Percentiles rank a stretch among this genome's conserved stretches.
These are phyloP conservation scores for Aspergillus proliferans DNA, from an alignment of 2,329 filamentous ascomycete species.

Conservation along the genomic window DNA sequence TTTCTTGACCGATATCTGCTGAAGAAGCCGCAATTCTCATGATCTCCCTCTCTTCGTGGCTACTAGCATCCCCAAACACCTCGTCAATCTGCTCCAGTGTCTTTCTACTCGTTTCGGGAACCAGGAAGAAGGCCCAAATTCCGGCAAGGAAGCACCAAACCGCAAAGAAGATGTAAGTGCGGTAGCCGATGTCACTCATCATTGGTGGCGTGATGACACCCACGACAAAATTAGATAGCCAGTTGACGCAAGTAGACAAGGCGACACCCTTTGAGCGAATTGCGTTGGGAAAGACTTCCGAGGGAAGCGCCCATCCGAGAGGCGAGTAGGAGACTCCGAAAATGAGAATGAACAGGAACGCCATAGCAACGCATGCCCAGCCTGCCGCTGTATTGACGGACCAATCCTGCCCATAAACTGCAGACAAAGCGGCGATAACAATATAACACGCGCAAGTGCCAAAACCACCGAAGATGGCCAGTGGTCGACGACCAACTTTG, in stretches of 20 bases:
- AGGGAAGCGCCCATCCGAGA: slow-evolving; percentile 31
- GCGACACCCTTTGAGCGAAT: slow-evolving; percentile 34
- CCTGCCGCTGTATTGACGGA: slow-evolving; percentile 14
- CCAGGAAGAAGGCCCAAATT: slow-evolving; percentile 10
- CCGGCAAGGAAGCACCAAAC: slow-evolving; percentile 42
- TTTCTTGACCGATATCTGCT: too few relatives aligned
- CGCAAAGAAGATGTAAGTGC: slow-evolving; percentile 52
- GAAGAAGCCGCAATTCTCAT: too few relatives aligned
- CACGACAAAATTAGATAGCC: slow-evolving; percentile 37
- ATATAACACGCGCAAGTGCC: slow-evolving; percentile 23
- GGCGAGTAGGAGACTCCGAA: slow-evolving; percentile 26
- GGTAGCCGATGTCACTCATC: slow-evolving; percentile 47
- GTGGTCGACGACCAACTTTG: slow-evolving; percentile 23
- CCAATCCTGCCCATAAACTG: slow-evolving; percentile 18
- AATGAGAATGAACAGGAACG: slow-evolving; percentile 2
- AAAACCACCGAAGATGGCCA: slow-evolving; percentile 26
- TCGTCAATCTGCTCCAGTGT: slow-evolving; percentile 13
- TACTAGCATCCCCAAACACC: slow-evolving; percentile 6
- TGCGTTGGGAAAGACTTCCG: slow-evolving; percentile 33
- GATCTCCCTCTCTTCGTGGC: slow-evolving; percentile 2
- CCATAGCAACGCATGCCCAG: slow-evolving; percentile 14
- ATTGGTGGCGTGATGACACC: slow-evolving; percentile 58
- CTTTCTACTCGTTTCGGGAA: slow-evolving; percentile 12
- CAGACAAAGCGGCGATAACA: slow-evolving; percentile 23
- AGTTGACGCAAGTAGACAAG: slow-evolving; percentile 27